Evolutionary conservation across 2,329 filamentous ascomycete species (phyloP), one percentile per base, ranked within the genome.

Genomic region (Exophiala xenobiotica): DNA sequence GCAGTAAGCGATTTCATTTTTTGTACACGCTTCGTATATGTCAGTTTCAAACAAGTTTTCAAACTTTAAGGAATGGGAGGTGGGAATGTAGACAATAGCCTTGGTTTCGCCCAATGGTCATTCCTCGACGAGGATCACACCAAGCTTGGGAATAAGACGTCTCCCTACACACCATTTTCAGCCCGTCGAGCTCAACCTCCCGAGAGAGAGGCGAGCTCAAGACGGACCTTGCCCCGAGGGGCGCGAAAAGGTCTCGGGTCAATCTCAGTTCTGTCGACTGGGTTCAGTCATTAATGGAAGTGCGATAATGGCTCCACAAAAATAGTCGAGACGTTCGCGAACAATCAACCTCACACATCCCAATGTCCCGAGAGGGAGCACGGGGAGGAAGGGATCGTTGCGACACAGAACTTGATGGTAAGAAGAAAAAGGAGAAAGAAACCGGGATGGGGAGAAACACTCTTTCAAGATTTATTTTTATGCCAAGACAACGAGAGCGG

Each of bases 91-190:
- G 55, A 58, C 55, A 53, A 58, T 53, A 58, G 55, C 47, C 55
- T 58, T 58, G 55, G 55, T 58, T 58, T 55, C 51, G 55, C 55
- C 43, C 55, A 50, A 47, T 55, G 52, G 55, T 58, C 55, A 58
- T 58, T 51, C 55, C 55, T 55, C 55, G 55, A 58, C 55, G 55
- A 55, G 55, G 55, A 54, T 52, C 42, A 49, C 55, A 58, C 49
- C 52, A 58, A 52, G 55, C 55, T 54, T 58, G 55, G 55, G 55
- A 58, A 58, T 58, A 58, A 58, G 55, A 58, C 55, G 55, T 58
- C 55, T 58, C 55, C 55, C 55, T 46, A 41, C 38, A 38, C 40
- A 47, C 53, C 54, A 12, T 18, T 46, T 41, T 53, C 55, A 51
- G 43, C 39, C 52, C 38, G 37, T 46, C 52, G 49, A 58, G 49